These are phyloP conservation scores for Letharia lupina DNA, from an alignment of 495 filamentous ascomycete species.

Conservation along the genomic window DNA sequence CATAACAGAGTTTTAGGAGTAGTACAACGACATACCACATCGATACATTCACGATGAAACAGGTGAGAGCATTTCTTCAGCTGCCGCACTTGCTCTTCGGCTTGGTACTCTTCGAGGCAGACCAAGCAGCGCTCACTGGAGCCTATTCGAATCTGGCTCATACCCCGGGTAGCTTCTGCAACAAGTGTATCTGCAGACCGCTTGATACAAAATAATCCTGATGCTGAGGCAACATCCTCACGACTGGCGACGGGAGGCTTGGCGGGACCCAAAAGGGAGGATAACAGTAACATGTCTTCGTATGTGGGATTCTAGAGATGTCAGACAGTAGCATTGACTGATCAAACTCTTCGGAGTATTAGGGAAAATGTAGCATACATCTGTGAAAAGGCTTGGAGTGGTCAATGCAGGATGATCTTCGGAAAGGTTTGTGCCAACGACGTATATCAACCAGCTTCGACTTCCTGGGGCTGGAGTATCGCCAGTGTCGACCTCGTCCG, in stretches of 20 bases:
- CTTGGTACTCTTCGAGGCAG: slow-evolving; percentile 64
- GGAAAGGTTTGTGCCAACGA: slow-evolving; percentile 66
- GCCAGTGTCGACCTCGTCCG: slow-evolving; percentile 55
- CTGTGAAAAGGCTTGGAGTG: slow-evolving; percentile 67
- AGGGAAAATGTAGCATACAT: slow-evolving; percentile 39
- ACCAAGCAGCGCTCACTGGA: slow-evolving; percentile 60
- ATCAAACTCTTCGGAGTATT: neutral
- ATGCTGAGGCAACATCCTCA: slow-evolving; percentile 57
- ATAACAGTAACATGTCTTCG: slow-evolving; percentile 70
- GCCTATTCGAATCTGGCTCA: slow-evolving; percentile 41
- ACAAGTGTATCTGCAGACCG: slow-evolving; percentile 41
- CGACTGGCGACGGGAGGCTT: slow-evolving; percentile 65
- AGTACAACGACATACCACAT: slow-evolving; percentile 48
- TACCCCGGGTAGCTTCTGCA: slow-evolving; percentile 43
- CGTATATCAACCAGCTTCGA: slow-evolving; percentile 73
- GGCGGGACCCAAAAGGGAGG: slow-evolving; percentile 61
- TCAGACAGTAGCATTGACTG: neutral
- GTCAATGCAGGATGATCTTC: slow-evolving; percentile 71
- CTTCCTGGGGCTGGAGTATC: slow-evolving; percentile 40
- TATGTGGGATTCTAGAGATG: slow-evolving; percentile 58
- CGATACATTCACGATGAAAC: slow-evolving; percentile 68
- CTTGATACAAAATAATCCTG: slow-evolving; percentile 48
- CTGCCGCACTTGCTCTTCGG: slow-evolving; percentile 52
- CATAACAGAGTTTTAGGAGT: slow-evolving; percentile 17
- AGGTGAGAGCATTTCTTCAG: slow-evolving; percentile 61